phyloP scores from a whole-genome alignment of 2,329 filamentous ascomycete species.

The Tolypocladium paradoxum region DNA sequence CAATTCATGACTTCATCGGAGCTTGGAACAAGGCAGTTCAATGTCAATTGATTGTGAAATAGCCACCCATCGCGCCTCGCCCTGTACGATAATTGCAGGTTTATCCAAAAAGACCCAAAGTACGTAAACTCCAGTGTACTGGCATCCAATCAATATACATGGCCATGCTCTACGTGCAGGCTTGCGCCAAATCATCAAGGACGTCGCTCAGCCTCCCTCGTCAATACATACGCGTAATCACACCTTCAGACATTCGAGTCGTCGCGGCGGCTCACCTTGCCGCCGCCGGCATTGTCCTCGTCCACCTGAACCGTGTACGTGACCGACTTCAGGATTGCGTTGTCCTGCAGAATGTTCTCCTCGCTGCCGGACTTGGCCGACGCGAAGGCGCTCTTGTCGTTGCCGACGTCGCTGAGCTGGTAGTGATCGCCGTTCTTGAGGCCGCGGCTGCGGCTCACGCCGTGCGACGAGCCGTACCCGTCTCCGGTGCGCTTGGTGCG shows the following conservation, averaged over 20 bases:
- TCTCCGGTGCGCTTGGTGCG: slow-evolving; percentile 24
- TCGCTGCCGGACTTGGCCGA: slow-evolving; percentile 20
- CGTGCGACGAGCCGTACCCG: slow-evolving; percentile 15
- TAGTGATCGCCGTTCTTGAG: slow-evolving; percentile 20
- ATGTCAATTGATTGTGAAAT: not conserved
- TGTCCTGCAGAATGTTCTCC: slow-evolving; percentile 25
- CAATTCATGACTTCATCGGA: not conserved
- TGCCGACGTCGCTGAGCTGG: slow-evolving; percentile 27
- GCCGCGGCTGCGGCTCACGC: slow-evolving; percentile 11
- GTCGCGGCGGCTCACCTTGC: not conserved
- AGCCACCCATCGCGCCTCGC: not conserved
- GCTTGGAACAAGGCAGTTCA: too few relatives aligned
- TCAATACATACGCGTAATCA: not conserved
- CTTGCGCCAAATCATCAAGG: not conserved
- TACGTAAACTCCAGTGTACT: not conserved
- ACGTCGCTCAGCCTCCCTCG: too few relatives aligned
- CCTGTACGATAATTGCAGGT: not conserved
- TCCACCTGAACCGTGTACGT: slow-evolving; percentile 30
- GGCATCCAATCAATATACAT: not conserved
- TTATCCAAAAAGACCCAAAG: not conserved
- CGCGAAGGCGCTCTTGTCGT: slow-evolving; percentile 18
- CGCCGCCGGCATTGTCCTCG: slow-evolving; percentile 7
- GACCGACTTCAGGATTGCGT: slow-evolving; percentile 30
- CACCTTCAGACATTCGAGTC: slow-evolving; percentile 3
- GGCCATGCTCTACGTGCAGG: not conserved